Base-by-base conservation (phyloP, 2,329 filamentous ascomycete species). In the Talaromyces marneffei region DNA sequence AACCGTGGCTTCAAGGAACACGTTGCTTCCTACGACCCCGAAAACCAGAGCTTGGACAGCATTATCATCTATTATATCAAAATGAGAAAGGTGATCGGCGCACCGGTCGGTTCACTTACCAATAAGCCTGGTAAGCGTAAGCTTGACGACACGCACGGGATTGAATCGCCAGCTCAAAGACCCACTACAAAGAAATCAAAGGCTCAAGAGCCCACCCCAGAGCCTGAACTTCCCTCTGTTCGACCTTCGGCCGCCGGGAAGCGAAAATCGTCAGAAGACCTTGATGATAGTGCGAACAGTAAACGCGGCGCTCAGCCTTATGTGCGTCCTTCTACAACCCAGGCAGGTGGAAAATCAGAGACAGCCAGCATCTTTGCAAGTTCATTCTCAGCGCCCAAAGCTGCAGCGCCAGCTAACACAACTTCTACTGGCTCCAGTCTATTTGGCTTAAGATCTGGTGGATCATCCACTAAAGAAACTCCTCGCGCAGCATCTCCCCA, bases 21-120 rank as follows among this genome's bases (percentile, higher is more conserved):
- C 48, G 55, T 78, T 10, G 65, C 69, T 10, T 63, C 65, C 3
- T 62, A 72, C 25, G 67, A 77, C 60, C 71, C 75, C 5, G 64
- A 67, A 16, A 69, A 57, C 2, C 64, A 75, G 50, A 68, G 71
- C 48, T 74, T 78, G 54, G 75, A 77, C 59, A 63, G 66, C 16
- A 37, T 75, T 35, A 66, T 79, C 29, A 64, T 72, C 4, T 72
- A 72, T 57, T 79, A 78, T 62, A 65, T 75, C 56, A 70, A 70
- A 48, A 67, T 74, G 57, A 75, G 77, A 48, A 71, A 73, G 18
- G 69, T 70, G 1, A 70, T 78, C 52, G 75, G 74, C 31, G 67
- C 67, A 16, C 74, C 75, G 4, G 60, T 76, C 54, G 72, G 67
- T 4, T 59, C 61, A 42, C 52, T 56, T 12, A 20, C 16, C 10